Base-by-base conservation (phyloP, 257 asterid species). In the Rehmannia glutinosa region DNA sequence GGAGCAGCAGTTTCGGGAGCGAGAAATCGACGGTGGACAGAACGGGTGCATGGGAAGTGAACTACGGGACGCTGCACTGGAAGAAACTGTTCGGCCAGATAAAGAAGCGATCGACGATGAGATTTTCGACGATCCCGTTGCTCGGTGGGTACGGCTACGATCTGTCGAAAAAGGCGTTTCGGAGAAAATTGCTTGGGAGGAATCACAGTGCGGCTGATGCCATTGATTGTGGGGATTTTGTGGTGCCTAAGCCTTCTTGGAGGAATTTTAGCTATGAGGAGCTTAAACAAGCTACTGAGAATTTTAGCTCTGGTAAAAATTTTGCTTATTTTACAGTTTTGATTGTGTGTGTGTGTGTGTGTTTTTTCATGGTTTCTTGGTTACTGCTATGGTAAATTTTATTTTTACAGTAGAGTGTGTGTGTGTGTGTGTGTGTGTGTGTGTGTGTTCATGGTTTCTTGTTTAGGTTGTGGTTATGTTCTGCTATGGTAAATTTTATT, bases 231-330 rank as follows among this genome's bases (percentile, higher is more conserved):
- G 87, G 79, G 8, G 90, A 81, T 45, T 63, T 80, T 38, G 74
- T 74, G 10, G 65, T 76, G 53, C 89, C 93, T 0, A 88, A 91
- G 61, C 96, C 98, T 1, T 79, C 96, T n/a, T 89, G 96, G 96
- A 87, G 88, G 74, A 91, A 81, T 67, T 91, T 89, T 17, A 69
- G 47, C 52, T 68, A 35, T 21, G 59, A 78, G 8, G 89, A 89
- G 41, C 98, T 91, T 53, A 68, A 66, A 1, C 75, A 66, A 35
- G 96, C 98, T 39, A 91, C 98, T 10, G 69, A 83, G 41, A 63
- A 81, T 64, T 91, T 91, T 33, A 72, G 77, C 75, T 75, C 84
- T 5, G 96, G 98, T 91, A 74, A 46, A 55, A 0, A 32, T 32
- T 32, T 32, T 3, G 8, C 8, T 32, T 32, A 0, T 32, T 32